phyloP scores from a whole-genome alignment of 1,139 yeast species.

The Magnusiomyces sp. region DNA sequence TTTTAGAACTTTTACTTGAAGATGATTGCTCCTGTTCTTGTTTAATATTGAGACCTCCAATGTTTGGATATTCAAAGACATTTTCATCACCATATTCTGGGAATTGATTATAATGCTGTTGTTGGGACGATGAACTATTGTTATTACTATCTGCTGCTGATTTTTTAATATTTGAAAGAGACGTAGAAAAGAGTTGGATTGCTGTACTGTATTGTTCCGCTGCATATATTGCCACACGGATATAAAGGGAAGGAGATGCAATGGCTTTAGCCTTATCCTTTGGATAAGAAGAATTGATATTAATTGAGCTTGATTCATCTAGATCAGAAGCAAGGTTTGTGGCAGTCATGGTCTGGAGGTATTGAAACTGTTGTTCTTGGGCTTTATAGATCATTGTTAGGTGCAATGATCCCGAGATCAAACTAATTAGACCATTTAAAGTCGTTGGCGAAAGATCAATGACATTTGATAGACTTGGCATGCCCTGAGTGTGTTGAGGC shows the following conservation, averaged over 20 bases:
- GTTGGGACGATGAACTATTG: background rate
- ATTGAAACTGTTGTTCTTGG: slow-evolving; percentile 17
- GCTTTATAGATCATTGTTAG: slow-evolving; percentile 25
- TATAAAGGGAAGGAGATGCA: slow-evolving; percentile 25
- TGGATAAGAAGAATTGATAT: too few relatives aligned
- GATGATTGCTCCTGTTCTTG: slow-evolving; percentile 2
- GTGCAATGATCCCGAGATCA: slow-evolving; percentile 28
- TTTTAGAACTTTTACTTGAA: slow-evolving; percentile 6
- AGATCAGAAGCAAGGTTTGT: too few relatives aligned
- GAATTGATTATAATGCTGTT: background rate
- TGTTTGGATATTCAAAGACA: background rate
- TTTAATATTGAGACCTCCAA: background rate
- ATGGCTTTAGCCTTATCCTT: too few relatives aligned
- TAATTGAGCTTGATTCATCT: too few relatives aligned
- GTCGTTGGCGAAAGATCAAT: slow-evolving; percentile 25
- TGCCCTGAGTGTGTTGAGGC: too few relatives aligned
- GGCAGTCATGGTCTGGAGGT: too few relatives aligned
- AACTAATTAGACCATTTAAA: slow-evolving; percentile 21
- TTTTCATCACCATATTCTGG: background rate
- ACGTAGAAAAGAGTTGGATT: slow-evolving; percentile 17
- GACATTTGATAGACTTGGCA: slow-evolving; percentile 12
- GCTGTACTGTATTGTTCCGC: slow-evolving; percentile 29
- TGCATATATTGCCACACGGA: slow-evolving; percentile 30
- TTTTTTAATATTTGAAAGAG: background rate
- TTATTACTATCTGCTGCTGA: background rate